phyloP scores from a whole-genome alignment of 2,329 filamentous ascomycete genomes.

The Graphiopsis chlorocephala region DNA sequence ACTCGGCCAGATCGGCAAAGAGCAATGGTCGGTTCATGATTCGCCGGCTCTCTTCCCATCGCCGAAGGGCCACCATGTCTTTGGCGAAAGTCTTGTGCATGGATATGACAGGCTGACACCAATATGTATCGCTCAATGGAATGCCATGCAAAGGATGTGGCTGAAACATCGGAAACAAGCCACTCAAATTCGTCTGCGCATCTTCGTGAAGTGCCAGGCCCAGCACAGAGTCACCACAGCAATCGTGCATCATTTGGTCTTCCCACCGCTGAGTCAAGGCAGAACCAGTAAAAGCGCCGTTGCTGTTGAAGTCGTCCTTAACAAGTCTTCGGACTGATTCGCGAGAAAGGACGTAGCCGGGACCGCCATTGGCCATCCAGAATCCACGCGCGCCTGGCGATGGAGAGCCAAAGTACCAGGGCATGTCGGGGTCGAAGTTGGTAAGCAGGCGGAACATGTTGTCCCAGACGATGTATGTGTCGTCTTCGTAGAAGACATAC shows the following conservation, averaged over 20 bases:
- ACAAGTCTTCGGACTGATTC: constrained; percentile 46
- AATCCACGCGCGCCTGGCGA: constrained; percentile 37
- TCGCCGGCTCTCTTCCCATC: constrained; percentile 40
- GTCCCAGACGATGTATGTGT: constrained; percentile 48
- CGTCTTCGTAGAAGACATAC: constrained; percentile 55
- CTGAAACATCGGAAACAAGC: constrained; percentile 50
- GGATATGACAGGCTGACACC: constrained; percentile 52
- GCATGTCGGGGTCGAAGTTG: constrained; percentile 42
- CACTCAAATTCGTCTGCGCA: constrained; percentile 34
- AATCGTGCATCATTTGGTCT: constrained; percentile 45
- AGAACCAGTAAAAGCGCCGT: constrained; percentile 41
- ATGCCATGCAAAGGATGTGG: constrained; percentile 52
- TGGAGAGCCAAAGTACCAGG: constrained; percentile 49
- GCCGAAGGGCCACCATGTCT: constrained; percentile 51
- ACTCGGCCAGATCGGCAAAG: constrained; percentile 27
- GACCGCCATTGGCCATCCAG: constrained; percentile 52
- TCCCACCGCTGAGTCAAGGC: constrained; percentile 34
- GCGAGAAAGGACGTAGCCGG: constrained; percentile 48
- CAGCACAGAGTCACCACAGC: constrained; percentile 51
- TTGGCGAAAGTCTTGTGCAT: constrained; percentile 49
- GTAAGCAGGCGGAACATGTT: constrained; percentile 46
- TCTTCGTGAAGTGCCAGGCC: constrained; percentile 47
- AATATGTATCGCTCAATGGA: constrained; percentile 46
- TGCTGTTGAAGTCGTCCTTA: constrained; percentile 23
- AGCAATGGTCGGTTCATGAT: constrained; percentile 25